Evolutionary conservation across 805 yeast genomes (phyloP).

Genomic region (Kluyveromyces siamensis): DNA sequence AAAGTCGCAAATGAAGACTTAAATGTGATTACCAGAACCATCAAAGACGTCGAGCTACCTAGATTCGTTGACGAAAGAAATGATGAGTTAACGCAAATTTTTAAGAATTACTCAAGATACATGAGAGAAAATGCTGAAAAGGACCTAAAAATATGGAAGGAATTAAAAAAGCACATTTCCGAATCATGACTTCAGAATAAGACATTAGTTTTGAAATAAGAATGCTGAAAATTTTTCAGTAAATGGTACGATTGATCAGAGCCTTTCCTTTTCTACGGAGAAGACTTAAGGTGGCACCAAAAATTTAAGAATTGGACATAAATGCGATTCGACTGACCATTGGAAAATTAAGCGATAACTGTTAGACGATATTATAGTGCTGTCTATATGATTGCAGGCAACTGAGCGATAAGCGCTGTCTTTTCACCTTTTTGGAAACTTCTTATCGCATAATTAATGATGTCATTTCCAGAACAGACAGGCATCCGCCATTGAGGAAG

Average conservation of each 20-base stretch:
- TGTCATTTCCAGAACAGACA: no score
- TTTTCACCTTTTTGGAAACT: no score
- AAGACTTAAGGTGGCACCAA: no score
- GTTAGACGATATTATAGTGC: no score
- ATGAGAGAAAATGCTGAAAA: conserved; percentile 22
- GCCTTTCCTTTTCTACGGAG: no score
- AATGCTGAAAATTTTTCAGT: conserved; percentile 16
- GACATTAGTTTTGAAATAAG: neutral
- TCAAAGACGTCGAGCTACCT: conserved; percentile 27
- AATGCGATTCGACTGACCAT: no score
- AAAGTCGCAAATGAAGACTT: conserved; percentile 25
- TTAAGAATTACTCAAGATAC: conserved; percentile 21
- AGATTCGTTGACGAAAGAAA: conserved; percentile 19
- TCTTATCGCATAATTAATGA: no score
- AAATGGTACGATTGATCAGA: neutral
- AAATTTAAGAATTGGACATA: no score
- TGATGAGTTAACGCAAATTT: conserved; percentile 15
- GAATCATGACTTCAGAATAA: neutral
- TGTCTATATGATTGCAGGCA: no score
- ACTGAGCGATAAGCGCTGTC: no score
- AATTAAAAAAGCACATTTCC: conserved; percentile 7
- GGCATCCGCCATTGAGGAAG: no score
- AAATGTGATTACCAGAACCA: conserved; percentile 20
- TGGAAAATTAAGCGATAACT: no score
- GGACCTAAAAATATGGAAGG: conserved; percentile 24